Evolutionary conservation across 805 yeast genomes (phyloP), one percentile per base, ranked within the genome.

Genomic region (Lipomyces orientalis): DNA sequence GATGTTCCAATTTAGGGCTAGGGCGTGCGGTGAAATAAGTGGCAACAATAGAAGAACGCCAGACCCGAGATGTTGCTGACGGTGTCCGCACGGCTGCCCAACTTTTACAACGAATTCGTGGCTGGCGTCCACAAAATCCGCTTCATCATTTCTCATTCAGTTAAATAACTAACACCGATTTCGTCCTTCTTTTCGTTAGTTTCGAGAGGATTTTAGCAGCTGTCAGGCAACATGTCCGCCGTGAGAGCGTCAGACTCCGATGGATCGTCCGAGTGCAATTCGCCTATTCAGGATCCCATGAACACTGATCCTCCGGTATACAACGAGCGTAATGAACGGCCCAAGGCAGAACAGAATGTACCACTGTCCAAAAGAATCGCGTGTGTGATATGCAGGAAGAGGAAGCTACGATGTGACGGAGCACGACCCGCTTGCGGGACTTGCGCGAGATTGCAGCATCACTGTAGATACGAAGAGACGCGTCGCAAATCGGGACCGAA

Each of bases 331-430:
- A 54, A 29, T 25, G 31, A 57, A 31, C 19, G 62, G 25, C 33
- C 60, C 19, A 25, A 54, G 22, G 6, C 25, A 6, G 22, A 43
- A n/a, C 49, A 16, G 22, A 16, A n/a, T 22, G 55, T 58, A 3
- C 66, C 68, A 33, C 22, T 58, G 25, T 55, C 70, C 19, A 67
- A 64, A 35, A 63, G 68, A 35, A 61, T 61, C 9, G 80, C 80
- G 6, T 78, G 80, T 61, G 69, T 70, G 31, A 61, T 75, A 25
- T 78, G 80, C 64, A 72, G 80, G 34, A 71, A 70, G 39, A 74
- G 79, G 14, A 78, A 78, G 69, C 73, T 77, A 35, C 74, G 74
- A 54, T 78, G 80, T 65, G 78, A 78, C 60, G 78, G 79, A 46
- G 65, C 43, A 10, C 73, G 74, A 31, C 80, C 80, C 3, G 55